phyloP scores from a whole-genome alignment of 768 basidiomycete genomes.

The Termitomyces sp. region DNA sequence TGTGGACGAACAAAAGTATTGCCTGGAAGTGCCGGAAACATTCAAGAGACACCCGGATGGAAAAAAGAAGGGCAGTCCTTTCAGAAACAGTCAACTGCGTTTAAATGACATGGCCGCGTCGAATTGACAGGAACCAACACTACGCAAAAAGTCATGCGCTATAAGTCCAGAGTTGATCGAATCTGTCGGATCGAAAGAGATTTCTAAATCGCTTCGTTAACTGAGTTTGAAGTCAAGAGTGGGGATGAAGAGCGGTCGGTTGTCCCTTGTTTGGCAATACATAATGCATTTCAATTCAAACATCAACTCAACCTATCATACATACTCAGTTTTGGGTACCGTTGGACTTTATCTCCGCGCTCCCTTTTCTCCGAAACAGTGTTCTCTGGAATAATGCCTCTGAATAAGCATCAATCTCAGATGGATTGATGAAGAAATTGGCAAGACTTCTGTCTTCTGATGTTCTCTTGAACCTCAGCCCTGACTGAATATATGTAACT shows the following conservation, averaged over 20 bases:
- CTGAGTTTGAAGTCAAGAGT: background rate
- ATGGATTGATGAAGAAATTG: no score
- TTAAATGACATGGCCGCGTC: constrained; percentile 8
- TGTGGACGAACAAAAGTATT: constrained; percentile 29
- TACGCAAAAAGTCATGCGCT: background rate
- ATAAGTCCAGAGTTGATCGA: background rate
- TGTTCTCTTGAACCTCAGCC: no score
- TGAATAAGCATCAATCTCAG: no score
- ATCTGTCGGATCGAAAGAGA: background rate
- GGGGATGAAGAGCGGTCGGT: background rate
- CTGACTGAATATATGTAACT: no score
- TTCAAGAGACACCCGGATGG: background rate
- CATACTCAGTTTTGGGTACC: no score
- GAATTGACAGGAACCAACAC: background rate
- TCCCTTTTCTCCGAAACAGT: no score
- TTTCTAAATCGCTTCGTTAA: background rate
- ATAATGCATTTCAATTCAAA: background rate
- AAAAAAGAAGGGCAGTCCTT: background rate
- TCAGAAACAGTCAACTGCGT: background rate
- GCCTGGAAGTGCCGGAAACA: constrained; percentile 15
- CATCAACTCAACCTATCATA: no score
- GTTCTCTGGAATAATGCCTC: no score
- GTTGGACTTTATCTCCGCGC: no score
- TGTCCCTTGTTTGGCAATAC: background rate
- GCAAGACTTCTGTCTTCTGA: no score